Base-by-base conservation (phyloP, 1,284 basidiomycete genomes). In the Chalciporus sp. region DNA sequence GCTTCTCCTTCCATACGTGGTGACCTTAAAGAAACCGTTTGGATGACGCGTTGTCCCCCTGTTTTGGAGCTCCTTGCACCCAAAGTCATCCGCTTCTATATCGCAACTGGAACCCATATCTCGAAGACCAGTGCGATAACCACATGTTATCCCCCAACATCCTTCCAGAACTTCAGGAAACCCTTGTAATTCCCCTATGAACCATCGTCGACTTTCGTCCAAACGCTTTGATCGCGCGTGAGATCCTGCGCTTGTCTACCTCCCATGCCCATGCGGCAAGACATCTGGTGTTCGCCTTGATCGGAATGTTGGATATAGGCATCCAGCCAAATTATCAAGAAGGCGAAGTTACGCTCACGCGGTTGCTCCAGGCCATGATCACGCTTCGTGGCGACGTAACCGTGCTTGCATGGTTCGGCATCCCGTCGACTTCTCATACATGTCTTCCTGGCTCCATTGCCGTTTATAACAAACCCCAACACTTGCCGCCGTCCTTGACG, bases 81-180 rank as follows among this genome's bases (percentile, higher is more conserved):
- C 12, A 55, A 52, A 14, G n/a, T 37, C n/a, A 46, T 58, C 20
- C 37, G 42, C 3, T 58, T 57, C 19, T 58, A 55, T 27, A 48
- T 28, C 46, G 16, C 11, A 40, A 58, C 31, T 58, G 56, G 56
- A 42, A 39, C 6, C 42, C 26, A n/a, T 58, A 58, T 27, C 50
- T 35, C 14, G 43, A 37, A 2, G 10, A 40, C 28, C 9, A 17
- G 14, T 31, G 31, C 19, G 42, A 29, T 19, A 58, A 58, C 20
- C 56, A 58, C 31, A 57, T 55, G 33, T 20, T 42, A 10, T n/a
- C 56, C 0, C 41, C 19, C 12, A 16, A 26, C 7, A 41, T 57
- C 40, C 41, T 56, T 2, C 28, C 51, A 20, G 56, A 57, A 16
- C 42, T 57, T 14, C 31, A 33, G 12, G 31, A 33, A 14, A 1